Evolutionary conservation across 768 basidiomycete species (phyloP).

Genomic region (Postia placenta): DNA sequence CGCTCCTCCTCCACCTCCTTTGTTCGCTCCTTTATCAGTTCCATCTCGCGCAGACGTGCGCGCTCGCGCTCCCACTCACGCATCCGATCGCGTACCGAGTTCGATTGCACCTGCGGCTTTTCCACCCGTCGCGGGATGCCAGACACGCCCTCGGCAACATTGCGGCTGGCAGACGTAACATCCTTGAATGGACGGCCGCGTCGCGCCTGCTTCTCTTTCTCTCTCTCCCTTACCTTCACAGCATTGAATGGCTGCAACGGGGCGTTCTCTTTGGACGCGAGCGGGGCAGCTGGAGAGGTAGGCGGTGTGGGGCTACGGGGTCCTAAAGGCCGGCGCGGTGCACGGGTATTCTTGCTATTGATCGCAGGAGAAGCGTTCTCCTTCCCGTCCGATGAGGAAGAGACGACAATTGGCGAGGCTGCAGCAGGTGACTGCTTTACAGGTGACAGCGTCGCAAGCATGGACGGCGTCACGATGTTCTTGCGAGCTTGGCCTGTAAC

Average conservation of each 20-base stretch:
- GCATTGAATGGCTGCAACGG: conserved; percentile 17
- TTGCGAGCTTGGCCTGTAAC: conserved; percentile 8
- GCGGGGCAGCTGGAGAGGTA: conserved; percentile 11
- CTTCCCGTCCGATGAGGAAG: conserved; percentile 3
- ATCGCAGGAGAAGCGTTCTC: conserved; percentile 10
- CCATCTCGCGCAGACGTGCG: conserved; percentile 65
- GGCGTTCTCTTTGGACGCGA: conserved; percentile 12
- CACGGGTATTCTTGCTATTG: conserved; percentile 7
- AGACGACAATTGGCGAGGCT: not conserved
- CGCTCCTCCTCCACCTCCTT: conserved; percentile 38
- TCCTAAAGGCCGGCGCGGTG: conserved; percentile 20
- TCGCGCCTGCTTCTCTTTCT: conserved; percentile 15
- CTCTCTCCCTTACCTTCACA: conserved; percentile 21
- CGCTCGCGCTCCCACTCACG: conserved; percentile 74
- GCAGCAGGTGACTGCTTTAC: conserved; percentile 15
- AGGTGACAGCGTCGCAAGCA: conserved; percentile 18
- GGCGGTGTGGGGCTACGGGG: conserved; percentile 21
- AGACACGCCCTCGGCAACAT: not conserved
- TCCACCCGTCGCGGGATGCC: not conserved
- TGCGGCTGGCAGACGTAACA: conserved; percentile 9
- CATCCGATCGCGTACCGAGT: conserved; percentile 49
- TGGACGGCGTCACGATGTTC: conserved; percentile 8
- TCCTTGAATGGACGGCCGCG: conserved; percentile 14
- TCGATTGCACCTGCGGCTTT: conserved; percentile 5
- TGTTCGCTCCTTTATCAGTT: conserved; percentile 51